Base-by-base conservation (phyloP, 148 eudicot genomes). In the Silene latifolia region DNA sequence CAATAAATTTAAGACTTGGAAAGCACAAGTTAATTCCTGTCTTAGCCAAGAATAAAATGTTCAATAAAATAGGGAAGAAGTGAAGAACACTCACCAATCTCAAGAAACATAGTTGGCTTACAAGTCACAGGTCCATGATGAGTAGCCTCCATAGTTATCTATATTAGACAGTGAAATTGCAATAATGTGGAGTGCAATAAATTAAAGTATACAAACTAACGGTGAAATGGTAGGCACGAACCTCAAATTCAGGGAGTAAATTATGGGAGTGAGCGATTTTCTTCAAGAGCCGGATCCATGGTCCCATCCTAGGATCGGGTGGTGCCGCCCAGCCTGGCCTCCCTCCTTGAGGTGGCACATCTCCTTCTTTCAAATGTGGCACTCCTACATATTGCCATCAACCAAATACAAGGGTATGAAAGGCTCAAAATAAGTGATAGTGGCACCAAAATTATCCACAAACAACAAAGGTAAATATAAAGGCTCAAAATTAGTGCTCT, bases 131-230 rank as follows among this genome's bases (percentile, higher is more conserved):
- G 98, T 79, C 98, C 98, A 81, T 93, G 98, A 86, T 90, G 96
- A 75, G 98, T 93, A 75, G 91, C 98, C 84, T 93, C 98, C 84
- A 93, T 85, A 63, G 98, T 93, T 72, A 92, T 80, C 97, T 92
- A 77, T 69, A 83, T 53, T 57, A 67, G 46, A 69, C 29, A 27
- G 29, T 27, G 29, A 27, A 27, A 27, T 27, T 2, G 18, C 18
- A 8, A n/a, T n/a, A n/a, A n/a, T n/a, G n/a, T n/a, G n/a, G n/a
- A n/a, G n/a, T n/a, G n/a, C n/a, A n/a, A n/a, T n/a, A n/a, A n/a
- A n/a, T n/a, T n/a, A n/a, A n/a, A n/a, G n/a, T n/a, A n/a, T n/a
- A n/a, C n/a, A n/a, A n/a, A n/a, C n/a, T n/a, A n/a, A n/a, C n/a
- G n/a, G n/a, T n/a, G n/a, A n/a, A n/a, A n/a, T n/a, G n/a, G 14